Evolutionary conservation across 2,329 filamentous ascomycete genomes (phyloP), one percentile per base, ranked within the genome.

Genomic region (Trichoderma arundinaceum): DNA sequence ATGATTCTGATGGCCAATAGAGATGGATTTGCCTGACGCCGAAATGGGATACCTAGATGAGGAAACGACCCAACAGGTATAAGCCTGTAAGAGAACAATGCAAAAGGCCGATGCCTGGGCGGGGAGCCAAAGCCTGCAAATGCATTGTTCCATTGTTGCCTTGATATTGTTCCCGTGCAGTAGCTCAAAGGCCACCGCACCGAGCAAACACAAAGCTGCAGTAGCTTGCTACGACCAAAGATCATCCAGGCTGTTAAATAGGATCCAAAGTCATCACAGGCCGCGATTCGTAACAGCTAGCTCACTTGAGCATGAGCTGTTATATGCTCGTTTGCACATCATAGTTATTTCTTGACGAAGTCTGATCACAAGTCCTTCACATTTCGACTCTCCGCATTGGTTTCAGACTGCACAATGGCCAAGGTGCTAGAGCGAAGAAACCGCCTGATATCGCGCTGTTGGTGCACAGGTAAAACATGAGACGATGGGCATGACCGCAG

Each of bases 81-180:
- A 13, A 38, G 17, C 52, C 65, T 19, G 38, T 52, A 51, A 12
- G 48, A 48, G 52, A 19, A 64, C 59, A 66, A 64, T 66, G 58
- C 52, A 56, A 41, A 44, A 19, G 12, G 19, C 13, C 28, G 33
- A 13, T 28, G 15, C n/a, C 35, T 33, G 17, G 22, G 59, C 49
- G 51, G 44, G 52, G 33, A 53, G 13, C 7, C 10, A 12, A 35
- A 17, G 28, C 41, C 28, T 57, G 43, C 8, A 13, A 15, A 17
- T 13, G 56, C 46, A 63, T 66, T 66, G 58, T 66, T 32, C 38
- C n/a, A 48, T 41, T 32, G 41, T 46, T n/a, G 33, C 13, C 41
- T 67, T 67, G 19, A 48, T 66, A 68, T 68, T 68, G 66, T 68
- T 63, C 64, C 9, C 5, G 8, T 19, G 32, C 17, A 38, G 9